phyloP scores from a whole-genome alignment of 2,329 filamentous ascomycete genomes.

The Penicillium sp. region DNA sequence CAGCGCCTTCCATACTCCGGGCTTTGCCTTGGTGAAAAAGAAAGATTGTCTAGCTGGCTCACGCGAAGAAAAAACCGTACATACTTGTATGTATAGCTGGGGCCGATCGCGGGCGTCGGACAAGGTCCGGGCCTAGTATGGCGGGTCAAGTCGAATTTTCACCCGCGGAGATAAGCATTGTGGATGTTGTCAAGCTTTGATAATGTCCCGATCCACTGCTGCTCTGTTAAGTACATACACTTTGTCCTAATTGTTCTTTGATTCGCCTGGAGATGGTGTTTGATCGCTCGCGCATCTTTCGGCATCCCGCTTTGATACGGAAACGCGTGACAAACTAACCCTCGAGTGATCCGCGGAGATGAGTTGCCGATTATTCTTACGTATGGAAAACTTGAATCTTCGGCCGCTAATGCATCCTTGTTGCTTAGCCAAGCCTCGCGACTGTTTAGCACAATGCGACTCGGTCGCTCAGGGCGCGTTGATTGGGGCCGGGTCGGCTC shows the following conservation, averaged over 20 bases:
- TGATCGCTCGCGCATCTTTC: not conserved
- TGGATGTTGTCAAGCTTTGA: constrained; percentile 8
- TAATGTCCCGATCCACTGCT: not conserved
- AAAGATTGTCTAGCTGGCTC: no score
- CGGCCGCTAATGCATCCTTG: not conserved
- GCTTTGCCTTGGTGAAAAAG: no score
- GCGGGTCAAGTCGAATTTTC: not conserved
- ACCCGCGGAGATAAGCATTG: constrained; percentile 5
- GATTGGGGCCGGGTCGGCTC: not conserved
- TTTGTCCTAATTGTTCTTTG: not conserved
- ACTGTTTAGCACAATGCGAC: not conserved
- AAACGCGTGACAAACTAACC: no score
- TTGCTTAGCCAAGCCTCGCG: not conserved
- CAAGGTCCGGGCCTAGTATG: not conserved
- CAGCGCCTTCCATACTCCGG: not conserved
- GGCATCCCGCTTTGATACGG: not conserved
- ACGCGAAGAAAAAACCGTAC: no score
- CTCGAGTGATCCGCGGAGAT: not conserved
- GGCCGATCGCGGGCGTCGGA: not conserved
- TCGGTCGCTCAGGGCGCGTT: not conserved
- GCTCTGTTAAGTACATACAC: no score
- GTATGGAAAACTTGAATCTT: not conserved
- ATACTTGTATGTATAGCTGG: no score
- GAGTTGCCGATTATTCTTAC: not conserved
- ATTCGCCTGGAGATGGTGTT: not conserved